These are phyloP conservation scores for Microbotryomycetes sp. DNA, from an alignment of 1,284 basidiomycete genomes.

Conservation along the genomic window DNA sequence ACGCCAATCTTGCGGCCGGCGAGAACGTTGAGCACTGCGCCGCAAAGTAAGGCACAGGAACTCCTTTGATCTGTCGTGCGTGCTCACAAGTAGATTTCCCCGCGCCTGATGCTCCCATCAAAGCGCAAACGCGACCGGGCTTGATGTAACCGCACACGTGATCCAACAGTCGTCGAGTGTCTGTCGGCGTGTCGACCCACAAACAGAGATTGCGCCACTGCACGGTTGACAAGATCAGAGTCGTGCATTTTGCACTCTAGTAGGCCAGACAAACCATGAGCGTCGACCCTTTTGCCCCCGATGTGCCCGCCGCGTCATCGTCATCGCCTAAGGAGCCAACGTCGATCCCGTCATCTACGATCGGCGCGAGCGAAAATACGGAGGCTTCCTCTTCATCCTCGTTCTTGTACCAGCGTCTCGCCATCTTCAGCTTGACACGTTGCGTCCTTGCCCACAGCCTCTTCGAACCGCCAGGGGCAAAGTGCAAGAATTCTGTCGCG, in stretches of 20 bases:
- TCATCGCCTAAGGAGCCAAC: not conserved
- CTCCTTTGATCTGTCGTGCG: not conserved
- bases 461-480: slow-evolving; percentile 19
- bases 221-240: slow-evolving; percentile 36
- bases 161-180: slow-evolving; percentile 42
- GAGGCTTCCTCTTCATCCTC: not conserved
- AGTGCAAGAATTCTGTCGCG: slow-evolving; percentile 31
- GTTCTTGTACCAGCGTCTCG: slow-evolving; percentile 19
- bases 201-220: slow-evolving; percentile 44
- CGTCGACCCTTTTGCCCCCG: slow-evolving; percentile 35
- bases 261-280: slow-evolving; percentile 42
- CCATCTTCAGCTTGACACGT: slow-evolving; percentile 21
- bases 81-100: slow-evolving; percentile 34
- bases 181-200: slow-evolving; percentile 26
- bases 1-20: slow-evolving; percentile 50
- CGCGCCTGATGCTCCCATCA: slow-evolving; percentile 40
- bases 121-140: slow-evolving; percentile 45
- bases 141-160: slow-evolving; percentile 48
- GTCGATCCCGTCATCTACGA: not conserved
- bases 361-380: not conserved
- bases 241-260: not conserved
- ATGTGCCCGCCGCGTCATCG: slow-evolving; percentile 1
- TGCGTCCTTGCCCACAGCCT: slow-evolving; percentile 35
- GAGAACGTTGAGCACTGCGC: slow-evolving; percentile 49
- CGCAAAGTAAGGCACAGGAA: not conserved